These are phyloP conservation scores for Seminavis robusta DNA, from an alignment of 108 stramenopile species.

Conservation along the genomic window DNA sequence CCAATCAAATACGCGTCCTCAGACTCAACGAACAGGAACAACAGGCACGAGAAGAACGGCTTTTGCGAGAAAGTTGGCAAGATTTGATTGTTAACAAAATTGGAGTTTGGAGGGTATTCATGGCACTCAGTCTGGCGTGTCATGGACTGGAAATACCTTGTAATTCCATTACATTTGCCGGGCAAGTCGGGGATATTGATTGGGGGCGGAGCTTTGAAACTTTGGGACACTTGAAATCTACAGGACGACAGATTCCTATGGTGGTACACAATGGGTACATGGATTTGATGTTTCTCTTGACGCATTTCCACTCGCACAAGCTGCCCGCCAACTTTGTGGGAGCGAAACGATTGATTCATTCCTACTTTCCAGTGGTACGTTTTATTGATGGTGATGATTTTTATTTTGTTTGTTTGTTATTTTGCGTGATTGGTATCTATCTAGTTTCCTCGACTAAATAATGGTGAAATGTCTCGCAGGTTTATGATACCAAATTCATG, in stretches of 20 bases:
- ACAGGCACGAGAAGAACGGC: conserved; percentile 34
- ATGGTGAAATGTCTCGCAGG: too few species aligned
- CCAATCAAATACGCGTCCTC: conserved; percentile 65
- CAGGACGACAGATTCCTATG: conserved; percentile 53
- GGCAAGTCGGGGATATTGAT: conserved; percentile 5
- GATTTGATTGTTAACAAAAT: conserved; percentile 45
- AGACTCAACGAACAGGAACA: conserved; percentile 55
- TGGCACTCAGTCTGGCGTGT: conserved; percentile 65
- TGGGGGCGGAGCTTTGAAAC: conserved; percentile 17
- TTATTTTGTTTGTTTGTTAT: too few species aligned
- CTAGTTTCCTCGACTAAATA: too few species aligned
- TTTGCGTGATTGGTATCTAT: too few species aligned
- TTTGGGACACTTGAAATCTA: background rate
- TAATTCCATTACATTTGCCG: background rate
- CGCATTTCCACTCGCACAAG: conserved; percentile 59
- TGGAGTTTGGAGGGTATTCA: conserved; percentile 75
- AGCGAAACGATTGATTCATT: conserved; percentile 53
- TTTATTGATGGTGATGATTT: too few species aligned
- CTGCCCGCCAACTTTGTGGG: conserved; percentile 59
- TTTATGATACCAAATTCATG: conserved; percentile 78
- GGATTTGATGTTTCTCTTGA: conserved; percentile 77
- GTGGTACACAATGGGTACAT: conserved; percentile 84
- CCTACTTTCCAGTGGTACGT: conserved; percentile 63
- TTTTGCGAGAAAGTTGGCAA: conserved; percentile 56
- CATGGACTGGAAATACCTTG: conserved; percentile 25